A percentile compares a stretch with the other conserved stretches of the same genome.
These are phyloP conservation scores for Podaxis sp. DNA, from an alignment of 768 basidiomycete genomes.

Conservation along the genomic window DNA sequence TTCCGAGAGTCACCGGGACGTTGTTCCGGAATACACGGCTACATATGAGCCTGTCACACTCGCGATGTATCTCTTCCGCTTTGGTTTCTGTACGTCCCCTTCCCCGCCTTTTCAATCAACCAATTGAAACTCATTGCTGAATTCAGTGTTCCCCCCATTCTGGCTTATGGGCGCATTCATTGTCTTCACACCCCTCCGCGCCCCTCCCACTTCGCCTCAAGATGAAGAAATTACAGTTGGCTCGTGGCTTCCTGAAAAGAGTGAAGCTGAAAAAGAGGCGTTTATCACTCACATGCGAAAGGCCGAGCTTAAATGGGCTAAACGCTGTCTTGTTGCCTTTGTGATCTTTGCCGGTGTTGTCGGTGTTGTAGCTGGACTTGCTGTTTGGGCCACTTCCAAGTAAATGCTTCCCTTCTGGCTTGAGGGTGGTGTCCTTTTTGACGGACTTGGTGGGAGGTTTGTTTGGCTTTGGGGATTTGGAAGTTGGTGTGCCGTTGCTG, in stretches of 20 bases:
- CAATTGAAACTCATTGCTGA: slow-evolving; percentile 1
- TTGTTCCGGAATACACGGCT: slow-evolving; percentile 31
- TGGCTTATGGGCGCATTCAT: slow-evolving; percentile 58
- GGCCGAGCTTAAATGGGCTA: slow-evolving; percentile 53
- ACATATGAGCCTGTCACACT: slow-evolving; percentile 49
- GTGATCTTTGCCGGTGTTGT: slow-evolving; percentile 37
- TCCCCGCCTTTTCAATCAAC: not conserved
- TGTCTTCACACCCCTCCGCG: slow-evolving; percentile 47
- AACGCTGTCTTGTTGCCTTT: slow-evolving; percentile 51
- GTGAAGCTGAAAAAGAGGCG: slow-evolving; percentile 41
- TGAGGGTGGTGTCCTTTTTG: not conserved
- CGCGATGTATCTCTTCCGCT: slow-evolving; percentile 58
- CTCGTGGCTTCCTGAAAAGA: slow-evolving; percentile 52
- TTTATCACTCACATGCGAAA: slow-evolving; percentile 44
- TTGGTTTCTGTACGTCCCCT: slow-evolving; percentile 50
- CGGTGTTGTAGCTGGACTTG: slow-evolving; percentile 23
- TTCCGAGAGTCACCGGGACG: slow-evolving; percentile 30
- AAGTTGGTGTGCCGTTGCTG: too few species aligned
- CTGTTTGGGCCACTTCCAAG: slow-evolving; percentile 24
- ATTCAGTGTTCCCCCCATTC: slow-evolving; percentile 55
- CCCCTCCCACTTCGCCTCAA: slow-evolving; percentile 24
- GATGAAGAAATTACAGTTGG: slow-evolving; percentile 23
- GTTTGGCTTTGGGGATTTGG: not conserved
- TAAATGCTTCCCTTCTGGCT: not conserved
- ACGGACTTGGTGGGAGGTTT: not conserved